Evolutionary conservation across 169 alveolate genomes (phyloP).

Genomic region (Pseudocohnilembus persalinus): DNA sequence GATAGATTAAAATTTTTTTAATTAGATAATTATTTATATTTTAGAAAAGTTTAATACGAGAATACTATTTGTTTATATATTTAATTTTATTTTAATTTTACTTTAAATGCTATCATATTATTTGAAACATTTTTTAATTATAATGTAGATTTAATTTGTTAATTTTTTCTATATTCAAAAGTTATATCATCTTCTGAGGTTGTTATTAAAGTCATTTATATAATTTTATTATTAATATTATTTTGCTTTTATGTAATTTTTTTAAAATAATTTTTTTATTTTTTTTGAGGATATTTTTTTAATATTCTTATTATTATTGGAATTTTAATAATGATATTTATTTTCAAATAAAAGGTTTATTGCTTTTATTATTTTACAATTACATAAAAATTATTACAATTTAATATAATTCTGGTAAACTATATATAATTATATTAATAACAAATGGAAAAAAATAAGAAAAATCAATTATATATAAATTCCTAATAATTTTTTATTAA

Average conservation of each 20-base stretch:
- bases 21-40: too few species aligned
- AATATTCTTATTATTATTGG: not conserved
- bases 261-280: too few species aligned
- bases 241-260: not conserved
- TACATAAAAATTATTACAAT: too few species aligned
- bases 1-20: too few species aligned
- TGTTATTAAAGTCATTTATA: not conserved
- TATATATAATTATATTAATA: too few species aligned
- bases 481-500: too few species aligned
- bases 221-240: too few species aligned
- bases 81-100: too few species aligned
- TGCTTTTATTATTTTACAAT: not conserved
- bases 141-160: not conserved
- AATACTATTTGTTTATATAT: not conserved
- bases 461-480: too few species aligned
- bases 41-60: not conserved
- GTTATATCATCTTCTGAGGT: not conserved
- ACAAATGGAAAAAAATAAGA: too few species aligned
- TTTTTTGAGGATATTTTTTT: not conserved
- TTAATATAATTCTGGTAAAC: too few species aligned
- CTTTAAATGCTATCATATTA: not conserved
- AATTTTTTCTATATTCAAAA: not conserved
- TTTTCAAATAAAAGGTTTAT: not conserved
- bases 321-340: not conserved
- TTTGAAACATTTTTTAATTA: not conserved